phyloP scores from a whole-genome alignment of 1,284 basidiomycete genomes.

The Gomphus bonarii region DNA sequence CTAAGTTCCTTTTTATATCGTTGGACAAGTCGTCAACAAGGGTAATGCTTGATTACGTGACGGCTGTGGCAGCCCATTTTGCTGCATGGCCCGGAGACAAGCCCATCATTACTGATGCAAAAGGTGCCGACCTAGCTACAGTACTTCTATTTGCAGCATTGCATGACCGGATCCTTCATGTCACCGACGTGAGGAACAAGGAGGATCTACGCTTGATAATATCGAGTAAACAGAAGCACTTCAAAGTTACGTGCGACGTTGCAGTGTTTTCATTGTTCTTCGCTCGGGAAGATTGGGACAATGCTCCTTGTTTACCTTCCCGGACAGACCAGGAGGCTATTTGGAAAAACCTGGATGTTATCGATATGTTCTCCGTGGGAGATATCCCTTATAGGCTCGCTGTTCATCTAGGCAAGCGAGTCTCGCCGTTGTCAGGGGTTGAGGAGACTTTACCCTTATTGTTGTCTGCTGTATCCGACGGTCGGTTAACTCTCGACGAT shows the following conservation, averaged over 20 bases:
- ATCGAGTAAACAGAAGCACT: constrained; percentile 87
- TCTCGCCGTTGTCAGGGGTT: constrained; percentile 70
- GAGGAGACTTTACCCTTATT: constrained; percentile 88
- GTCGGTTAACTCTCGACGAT: constrained; percentile 76
- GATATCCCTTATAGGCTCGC: constrained; percentile 75
- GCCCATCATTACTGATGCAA: constrained; percentile 90
- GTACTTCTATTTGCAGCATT: constrained; percentile 88
- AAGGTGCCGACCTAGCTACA: constrained; percentile 87
- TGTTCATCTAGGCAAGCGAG: constrained; percentile 51
- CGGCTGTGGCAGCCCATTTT: constrained; percentile 74
- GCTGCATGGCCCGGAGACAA: constrained; percentile 87
- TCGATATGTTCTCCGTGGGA: constrained; percentile 92
- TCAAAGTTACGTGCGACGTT: constrained; percentile 95
- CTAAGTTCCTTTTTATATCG: too few species aligned
- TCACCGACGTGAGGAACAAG: constrained; percentile 81
- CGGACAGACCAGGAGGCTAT: constrained; percentile 73
- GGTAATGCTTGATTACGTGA: constrained; percentile 15
- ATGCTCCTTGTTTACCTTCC: constrained; percentile 61
- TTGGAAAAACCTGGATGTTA: constrained; percentile 78
- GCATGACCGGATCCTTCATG: constrained; percentile 82
- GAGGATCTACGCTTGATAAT: constrained; percentile 90
- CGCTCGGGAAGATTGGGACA: constrained; percentile 64
- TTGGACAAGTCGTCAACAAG: too few species aligned
- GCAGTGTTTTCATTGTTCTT: constrained; percentile 92
- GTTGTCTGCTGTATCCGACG: constrained; percentile 76